Evolutionary conservation across 768 basidiomycete species (phyloP), one percentile per base, ranked within the genome.

Genomic region (Termitomyces bulborhizus): DNA sequence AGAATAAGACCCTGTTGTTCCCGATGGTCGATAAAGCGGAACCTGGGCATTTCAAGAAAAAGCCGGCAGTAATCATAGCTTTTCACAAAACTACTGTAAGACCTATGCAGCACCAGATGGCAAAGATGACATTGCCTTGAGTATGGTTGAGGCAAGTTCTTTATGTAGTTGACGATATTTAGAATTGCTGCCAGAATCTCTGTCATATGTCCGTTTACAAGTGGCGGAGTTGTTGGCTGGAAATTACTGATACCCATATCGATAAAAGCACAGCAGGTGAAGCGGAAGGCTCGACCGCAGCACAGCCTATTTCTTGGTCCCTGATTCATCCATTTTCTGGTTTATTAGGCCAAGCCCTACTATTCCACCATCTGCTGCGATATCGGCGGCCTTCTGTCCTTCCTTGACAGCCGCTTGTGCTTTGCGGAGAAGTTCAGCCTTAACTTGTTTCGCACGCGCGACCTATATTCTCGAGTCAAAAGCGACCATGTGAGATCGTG

Each of bases 301-400:
- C 37, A 40, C 37, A 29, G 26, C 37, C 54, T 60, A 62, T 34
- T 60, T 60, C 7, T 24, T 56, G 18, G 45, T 53, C 51, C 40
- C 54, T 9, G 46, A 41, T 44, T 59, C 60, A 39, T 63, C 69
- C 60, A 66, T 69, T 57, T 77, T 79, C 48, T 81, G 77, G 58
- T 82, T 76, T 66, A 93, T 87, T 57, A 93, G 73, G 0, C 90
- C 91, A 11, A 94, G 79, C 7, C 85, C 83, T 5, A 87, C 81
- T 51, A 88, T 83, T 8, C 82, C 87, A 0, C 88, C 87, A 61
- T 86, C 86, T 2, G 86, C 84, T 16, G 85, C 73, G 40, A 86
- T 76, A 56, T 89, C 85, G 0, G 87, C 85, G 6, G 78, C 76
- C 61, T 93, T 87, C 60, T 83, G 81, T 7, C 84, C 84, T 59